These are phyloP conservation scores for Poterioochromonas sp. DNA, from an alignment of 352 stramenopile species.

Conservation along the genomic window DNA sequence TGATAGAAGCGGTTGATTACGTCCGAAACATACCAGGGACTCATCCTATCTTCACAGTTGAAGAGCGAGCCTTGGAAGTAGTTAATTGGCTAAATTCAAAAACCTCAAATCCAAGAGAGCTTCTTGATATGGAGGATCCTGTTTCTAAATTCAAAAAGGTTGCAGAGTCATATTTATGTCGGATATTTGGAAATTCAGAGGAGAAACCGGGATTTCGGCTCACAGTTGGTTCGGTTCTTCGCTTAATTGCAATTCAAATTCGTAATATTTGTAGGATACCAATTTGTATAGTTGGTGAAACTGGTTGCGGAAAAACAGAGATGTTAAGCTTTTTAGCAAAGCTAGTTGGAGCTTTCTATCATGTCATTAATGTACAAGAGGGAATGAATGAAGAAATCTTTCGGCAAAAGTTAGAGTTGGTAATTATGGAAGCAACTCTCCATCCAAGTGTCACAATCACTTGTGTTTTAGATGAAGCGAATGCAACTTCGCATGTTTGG, in stretches of 20 bases:
- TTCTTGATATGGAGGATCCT: neutral
- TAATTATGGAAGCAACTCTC: no score
- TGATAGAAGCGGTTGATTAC: no score
- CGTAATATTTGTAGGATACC: neutral
- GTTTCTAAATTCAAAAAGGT: no score
- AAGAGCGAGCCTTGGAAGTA: neutral
- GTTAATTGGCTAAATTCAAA: neutral
- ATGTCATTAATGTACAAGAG: neutral
- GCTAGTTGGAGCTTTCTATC: neutral
- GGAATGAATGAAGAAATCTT: no score
- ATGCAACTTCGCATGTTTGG: neutral
- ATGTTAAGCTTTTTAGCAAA: neutral
- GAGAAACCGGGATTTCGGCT: neutral
- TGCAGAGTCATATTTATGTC: no score
- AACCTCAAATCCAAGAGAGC: neutral
- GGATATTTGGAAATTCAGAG: neutral
- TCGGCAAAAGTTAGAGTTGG: no score
- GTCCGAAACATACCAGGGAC: no score
- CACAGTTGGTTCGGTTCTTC: neutral
- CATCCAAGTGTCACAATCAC: neutral
- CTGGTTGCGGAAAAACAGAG: neutral
- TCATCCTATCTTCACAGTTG: neutral
- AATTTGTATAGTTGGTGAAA: neutral
- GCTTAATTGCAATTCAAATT: neutral
- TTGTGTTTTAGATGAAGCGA: neutral